A percentile compares a stretch with the other conserved stretches of the same genome.
phyloP scores from a whole-genome alignment of 495 filamentous ascomycete species.

The Amniculicola lignicola region DNA sequence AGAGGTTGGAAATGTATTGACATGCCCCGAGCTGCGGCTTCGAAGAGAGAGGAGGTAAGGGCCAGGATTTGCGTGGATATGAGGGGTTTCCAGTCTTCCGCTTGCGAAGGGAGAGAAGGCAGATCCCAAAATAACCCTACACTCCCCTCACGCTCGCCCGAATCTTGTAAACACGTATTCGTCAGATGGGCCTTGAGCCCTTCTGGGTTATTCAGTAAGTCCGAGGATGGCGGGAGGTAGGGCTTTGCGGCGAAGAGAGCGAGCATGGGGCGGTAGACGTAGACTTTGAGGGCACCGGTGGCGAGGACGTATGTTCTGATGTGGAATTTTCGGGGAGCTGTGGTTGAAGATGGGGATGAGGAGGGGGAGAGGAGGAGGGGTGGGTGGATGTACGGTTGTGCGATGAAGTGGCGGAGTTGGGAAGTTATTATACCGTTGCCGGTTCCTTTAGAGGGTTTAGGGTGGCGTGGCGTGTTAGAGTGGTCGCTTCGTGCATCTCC shows the following conservation, averaged over 20 bases:
- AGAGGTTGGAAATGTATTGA: slow-evolving; percentile 85
- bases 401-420: slow-evolving; percentile 92
- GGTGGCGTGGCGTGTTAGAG: slow-evolving; percentile 16
- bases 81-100: slow-evolving; percentile 52
- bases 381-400: slow-evolving; percentile 90
- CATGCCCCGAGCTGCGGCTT: slow-evolving; percentile 78
- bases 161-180: slow-evolving; percentile 86
- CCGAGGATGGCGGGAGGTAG: slow-evolving; percentile 55
- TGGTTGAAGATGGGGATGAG: slow-evolving; percentile 35
- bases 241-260: slow-evolving; percentile 77
- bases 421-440: slow-evolving; percentile 70
- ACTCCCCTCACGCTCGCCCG: slow-evolving; percentile 52
- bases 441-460: slow-evolving; percentile 33
- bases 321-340: slow-evolving; percentile 80
- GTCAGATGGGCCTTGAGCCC: slow-evolving; percentile 76
- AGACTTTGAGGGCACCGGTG: slow-evolving; percentile 71
- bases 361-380: slow-evolving; percentile 65
- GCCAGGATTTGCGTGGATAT: slow-evolving; percentile 71
- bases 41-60: slow-evolving; percentile 72
- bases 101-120: slow-evolving; percentile 38
- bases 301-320: slow-evolving; percentile 87
- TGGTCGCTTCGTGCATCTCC: slow-evolving; percentile 34
- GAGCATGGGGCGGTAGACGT: slow-evolving; percentile 86
- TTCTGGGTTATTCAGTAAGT: slow-evolving; percentile 18
- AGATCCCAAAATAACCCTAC: slow-evolving; percentile 73